Conservation (phyloP, 2,329 filamentous ascomycete species). For the Hortaea werneckii region DNA sequence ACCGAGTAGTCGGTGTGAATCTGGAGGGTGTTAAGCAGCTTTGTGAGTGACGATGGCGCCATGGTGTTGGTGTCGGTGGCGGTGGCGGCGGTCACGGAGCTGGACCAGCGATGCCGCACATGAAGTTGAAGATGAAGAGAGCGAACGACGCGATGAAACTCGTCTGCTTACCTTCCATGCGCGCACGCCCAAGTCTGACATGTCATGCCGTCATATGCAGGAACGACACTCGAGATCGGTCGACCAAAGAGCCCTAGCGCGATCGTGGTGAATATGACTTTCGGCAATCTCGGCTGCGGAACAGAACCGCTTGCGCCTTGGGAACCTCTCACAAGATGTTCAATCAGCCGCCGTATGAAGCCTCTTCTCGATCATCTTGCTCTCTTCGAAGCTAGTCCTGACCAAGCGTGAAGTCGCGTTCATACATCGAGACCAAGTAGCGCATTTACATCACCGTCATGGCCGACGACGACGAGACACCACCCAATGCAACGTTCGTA, state of each 20-base stretch:
- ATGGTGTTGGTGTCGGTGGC: neutral
- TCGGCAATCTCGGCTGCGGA: too few species aligned
- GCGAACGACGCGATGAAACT: neutral
- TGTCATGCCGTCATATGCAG: neutral
- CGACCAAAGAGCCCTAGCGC: too few species aligned
- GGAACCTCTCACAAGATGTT: too few species aligned
- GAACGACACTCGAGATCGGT: neutral
- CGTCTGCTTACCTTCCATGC: neutral
- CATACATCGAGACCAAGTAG: too few species aligned
- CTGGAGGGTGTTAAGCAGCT: conserved; percentile 25
- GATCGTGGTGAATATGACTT: too few species aligned
- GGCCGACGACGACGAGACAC: conserved; percentile 8
- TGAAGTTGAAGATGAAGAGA: too few species aligned
- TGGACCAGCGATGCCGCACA: too few species aligned
- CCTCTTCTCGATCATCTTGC: too few species aligned
- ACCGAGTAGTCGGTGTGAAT: conserved; percentile 24
- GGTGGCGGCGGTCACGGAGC: neutral
- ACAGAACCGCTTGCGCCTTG: too few species aligned
- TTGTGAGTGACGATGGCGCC: conserved; percentile 5
- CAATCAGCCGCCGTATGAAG: too few species aligned
- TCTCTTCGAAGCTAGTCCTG: too few species aligned
- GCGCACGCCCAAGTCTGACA: neutral
- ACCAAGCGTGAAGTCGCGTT: too few species aligned
- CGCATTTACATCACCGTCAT: conserved; percentile 1
- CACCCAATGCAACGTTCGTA: conserved; percentile 32